These are phyloP conservation scores for Strobilomyces echinocephalus DNA, from an alignment of 768 basidiomycete genomes.

Conservation along the genomic window DNA sequence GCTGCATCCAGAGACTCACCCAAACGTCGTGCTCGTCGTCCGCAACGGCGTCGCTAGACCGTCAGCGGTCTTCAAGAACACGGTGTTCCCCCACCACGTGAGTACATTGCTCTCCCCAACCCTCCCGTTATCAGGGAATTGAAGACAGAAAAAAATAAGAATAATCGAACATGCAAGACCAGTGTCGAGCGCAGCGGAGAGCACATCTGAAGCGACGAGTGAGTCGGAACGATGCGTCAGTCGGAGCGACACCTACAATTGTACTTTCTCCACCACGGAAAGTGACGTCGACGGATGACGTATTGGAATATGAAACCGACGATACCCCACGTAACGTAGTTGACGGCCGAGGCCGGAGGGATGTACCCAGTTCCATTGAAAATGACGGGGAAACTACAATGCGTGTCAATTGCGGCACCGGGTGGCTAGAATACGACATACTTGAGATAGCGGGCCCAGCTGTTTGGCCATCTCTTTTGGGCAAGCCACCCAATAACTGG, in stretches of 20 bases:
- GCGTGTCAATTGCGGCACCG: no score
- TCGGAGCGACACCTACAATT: conserved; percentile 46
- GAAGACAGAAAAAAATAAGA: conserved; percentile 56
- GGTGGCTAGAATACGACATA: conserved; percentile 28
- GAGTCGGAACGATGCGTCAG: not conserved
- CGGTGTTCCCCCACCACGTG: conserved; percentile 34
- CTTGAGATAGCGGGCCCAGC: conserved; percentile 62
- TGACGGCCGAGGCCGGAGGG: conserved; percentile 81
- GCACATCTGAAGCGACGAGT: conserved; percentile 44
- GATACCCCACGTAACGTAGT: conserved; percentile 74
- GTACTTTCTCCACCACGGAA: conserved; percentile 74
- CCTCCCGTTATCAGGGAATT: conserved; percentile 24
- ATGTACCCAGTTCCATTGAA: conserved; percentile 53
- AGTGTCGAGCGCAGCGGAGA: conserved; percentile 72
- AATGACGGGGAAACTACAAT: not conserved
- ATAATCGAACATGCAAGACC: conserved; percentile 66
- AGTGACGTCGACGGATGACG: conserved; percentile 55
- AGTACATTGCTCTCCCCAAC: conserved; percentile 19
- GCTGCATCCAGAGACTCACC: conserved; percentile 15
- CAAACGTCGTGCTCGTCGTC: conserved; percentile 22
- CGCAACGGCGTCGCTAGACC: conserved; percentile 10
- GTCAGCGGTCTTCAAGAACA: conserved; percentile 31
- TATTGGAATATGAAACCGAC: conserved; percentile 77
- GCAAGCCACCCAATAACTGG: conserved; percentile 55
- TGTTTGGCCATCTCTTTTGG: conserved; percentile 59